phyloP scores from a whole-genome alignment of 2,329 filamentous ascomycete species.

The Colletotrichum sp. region DNA sequence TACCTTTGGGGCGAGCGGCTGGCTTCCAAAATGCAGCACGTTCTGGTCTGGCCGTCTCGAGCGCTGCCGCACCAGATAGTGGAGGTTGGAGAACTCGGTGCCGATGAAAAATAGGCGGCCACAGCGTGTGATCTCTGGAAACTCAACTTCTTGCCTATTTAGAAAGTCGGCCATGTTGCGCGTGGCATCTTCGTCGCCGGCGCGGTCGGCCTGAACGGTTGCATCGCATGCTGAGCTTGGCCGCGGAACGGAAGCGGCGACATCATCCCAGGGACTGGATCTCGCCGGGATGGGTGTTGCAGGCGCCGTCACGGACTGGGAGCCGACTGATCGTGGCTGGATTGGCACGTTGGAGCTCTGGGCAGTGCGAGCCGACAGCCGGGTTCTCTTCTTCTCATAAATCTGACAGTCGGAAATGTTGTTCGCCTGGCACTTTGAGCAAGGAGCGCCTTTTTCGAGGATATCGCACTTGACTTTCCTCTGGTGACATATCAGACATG shows the following conservation, averaged over 20 bases:
- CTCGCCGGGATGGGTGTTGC: slow-evolving; percentile 22
- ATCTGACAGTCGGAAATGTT: slow-evolving; percentile 47
- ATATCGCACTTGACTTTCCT: slow-evolving; percentile 58
- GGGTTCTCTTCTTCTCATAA: slow-evolving; percentile 55
- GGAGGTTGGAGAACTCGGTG: slow-evolving; percentile 60
- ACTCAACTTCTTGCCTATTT: slow-evolving; percentile 49
- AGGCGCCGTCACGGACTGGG: slow-evolving; percentile 29
- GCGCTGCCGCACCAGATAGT: slow-evolving; percentile 56
- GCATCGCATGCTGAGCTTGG: neutral
- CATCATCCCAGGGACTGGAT: neutral
- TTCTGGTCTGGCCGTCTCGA: slow-evolving; percentile 27
- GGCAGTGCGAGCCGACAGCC: slow-evolving; percentile 35
- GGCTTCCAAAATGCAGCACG: slow-evolving; percentile 38
- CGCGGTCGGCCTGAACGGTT: slow-evolving; percentile 10
- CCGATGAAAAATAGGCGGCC: slow-evolving; percentile 60
- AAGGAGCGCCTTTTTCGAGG: slow-evolving; percentile 49
- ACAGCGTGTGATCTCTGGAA: slow-evolving; percentile 49
- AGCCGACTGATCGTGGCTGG: slow-evolving; percentile 42
- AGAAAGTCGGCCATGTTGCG: slow-evolving; percentile 56
- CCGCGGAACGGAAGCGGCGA: neutral
- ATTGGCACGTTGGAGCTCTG: slow-evolving; percentile 41
- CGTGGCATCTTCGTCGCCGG: slow-evolving; percentile 42
- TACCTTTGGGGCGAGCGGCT: slow-evolving; percentile 43
- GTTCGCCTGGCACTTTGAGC: slow-evolving; percentile 51
- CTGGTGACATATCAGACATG: slow-evolving; percentile 53